phyloP scores from a whole-genome alignment of 2,329 filamentous ascomycete genomes.

The Aspergillus tanneri region DNA sequence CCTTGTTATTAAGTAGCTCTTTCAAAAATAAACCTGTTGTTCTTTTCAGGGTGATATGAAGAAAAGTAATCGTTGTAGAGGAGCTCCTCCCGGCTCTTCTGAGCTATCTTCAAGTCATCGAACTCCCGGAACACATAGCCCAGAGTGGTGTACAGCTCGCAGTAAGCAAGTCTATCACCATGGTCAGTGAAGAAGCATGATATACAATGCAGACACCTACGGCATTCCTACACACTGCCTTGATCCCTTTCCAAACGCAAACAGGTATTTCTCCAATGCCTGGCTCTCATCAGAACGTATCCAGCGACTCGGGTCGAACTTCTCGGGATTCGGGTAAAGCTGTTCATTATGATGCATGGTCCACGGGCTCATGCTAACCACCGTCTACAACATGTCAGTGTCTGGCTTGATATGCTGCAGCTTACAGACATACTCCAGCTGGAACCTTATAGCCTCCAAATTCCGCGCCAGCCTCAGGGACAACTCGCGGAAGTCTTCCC shows the following conservation, averaged over 20 bases:
- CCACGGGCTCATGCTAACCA: slow-evolving; percentile 38
- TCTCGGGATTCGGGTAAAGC: slow-evolving; percentile 34
- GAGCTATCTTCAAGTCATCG: slow-evolving; percentile 19
- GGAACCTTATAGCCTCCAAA: slow-evolving; percentile 36
- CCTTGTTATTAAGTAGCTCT: background rate
- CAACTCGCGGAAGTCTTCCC: slow-evolving; percentile 35
- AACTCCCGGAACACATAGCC: slow-evolving; percentile 33
- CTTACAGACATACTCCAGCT: slow-evolving; percentile 22
- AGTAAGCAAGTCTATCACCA: slow-evolving; percentile 31
- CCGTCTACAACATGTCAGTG: slow-evolving; percentile 11
- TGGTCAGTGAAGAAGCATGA: background rate
- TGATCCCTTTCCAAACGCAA: slow-evolving; percentile 38
- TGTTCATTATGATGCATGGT: slow-evolving; percentile 33
- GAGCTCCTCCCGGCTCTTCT: slow-evolving; percentile 24
- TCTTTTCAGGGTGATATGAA: slow-evolving; percentile 18
- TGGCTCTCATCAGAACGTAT: slow-evolving; percentile 16
- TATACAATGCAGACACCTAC: slow-evolving; percentile 13
- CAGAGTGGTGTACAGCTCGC: slow-evolving; percentile 36
- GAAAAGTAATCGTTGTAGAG: slow-evolving; percentile 34
- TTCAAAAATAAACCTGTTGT: slow-evolving; percentile 25
- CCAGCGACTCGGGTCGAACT: slow-evolving; percentile 42
- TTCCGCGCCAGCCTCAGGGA: slow-evolving; percentile 30
- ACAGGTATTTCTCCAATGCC: slow-evolving; percentile 32
- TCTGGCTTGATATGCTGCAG: background rate
- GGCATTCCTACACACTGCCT: slow-evolving; percentile 38